A percentile compares a stretch with the other conserved stretches of the same genome.
Conservation (phyloP, 495 filamentous ascomycete genomes). For the Stereocaulon alpinum region DNA sequence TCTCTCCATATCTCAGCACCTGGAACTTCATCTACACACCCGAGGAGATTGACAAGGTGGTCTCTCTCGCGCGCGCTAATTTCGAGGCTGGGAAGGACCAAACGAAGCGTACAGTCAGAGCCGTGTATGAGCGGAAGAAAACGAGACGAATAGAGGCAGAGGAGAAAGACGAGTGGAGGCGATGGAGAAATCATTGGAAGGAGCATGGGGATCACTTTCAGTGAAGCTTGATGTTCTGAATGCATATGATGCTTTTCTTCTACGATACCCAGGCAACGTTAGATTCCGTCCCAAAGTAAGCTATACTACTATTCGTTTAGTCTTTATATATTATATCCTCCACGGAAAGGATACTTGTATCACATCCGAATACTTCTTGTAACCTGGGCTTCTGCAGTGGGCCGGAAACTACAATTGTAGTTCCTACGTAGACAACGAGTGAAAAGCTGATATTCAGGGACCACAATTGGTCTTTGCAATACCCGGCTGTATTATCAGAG, state of each 20-base stretch:
- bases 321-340: no score
- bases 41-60: constrained; percentile 70
- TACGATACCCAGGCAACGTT: constrained; percentile 4
- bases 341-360: no score
- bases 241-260: background rate
- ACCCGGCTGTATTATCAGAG: no score
- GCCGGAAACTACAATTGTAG: no score
- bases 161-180: constrained; percentile 33
- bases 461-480: no score
- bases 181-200: constrained; percentile 34
- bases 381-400: no score
- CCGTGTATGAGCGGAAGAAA: constrained; percentile 89
- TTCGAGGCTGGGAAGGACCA: constrained; percentile 69
- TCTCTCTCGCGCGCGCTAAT: constrained; percentile 75
- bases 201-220: constrained; percentile 28
- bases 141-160: constrained; percentile 46
- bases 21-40: constrained; percentile 97
- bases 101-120: constrained; percentile 66
- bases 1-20: constrained; percentile 76
- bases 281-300: background rate
- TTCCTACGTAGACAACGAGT: no score
- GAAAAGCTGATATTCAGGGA: no score
- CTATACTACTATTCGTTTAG: no score
- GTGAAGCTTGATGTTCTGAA: constrained; percentile 1
- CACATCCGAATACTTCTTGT: no score